Evolutionary conservation across 2,329 filamentous ascomycete genomes (phyloP).

Genomic region (Rhexocercosporidium sp.): DNA sequence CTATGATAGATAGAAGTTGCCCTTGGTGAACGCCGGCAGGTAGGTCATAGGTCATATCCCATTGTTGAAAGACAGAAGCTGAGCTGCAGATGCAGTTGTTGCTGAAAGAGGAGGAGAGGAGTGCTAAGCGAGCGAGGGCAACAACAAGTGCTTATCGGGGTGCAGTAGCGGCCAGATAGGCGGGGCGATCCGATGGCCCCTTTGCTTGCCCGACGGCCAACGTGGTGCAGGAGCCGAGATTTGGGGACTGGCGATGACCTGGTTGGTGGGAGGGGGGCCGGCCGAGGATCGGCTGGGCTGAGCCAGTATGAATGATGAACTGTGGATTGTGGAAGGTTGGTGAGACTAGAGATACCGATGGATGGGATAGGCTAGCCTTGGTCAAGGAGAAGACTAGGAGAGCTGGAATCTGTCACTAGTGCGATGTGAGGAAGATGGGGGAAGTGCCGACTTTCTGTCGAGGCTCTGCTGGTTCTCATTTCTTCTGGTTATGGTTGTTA

Average conservation of each 20-base stretch:
- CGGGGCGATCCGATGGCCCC: not conserved
- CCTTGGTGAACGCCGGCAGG: not conserved
- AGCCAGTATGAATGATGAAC: not conserved
- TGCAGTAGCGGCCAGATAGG: not conserved
- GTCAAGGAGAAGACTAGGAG: not conserved
- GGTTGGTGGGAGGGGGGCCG: not conserved
- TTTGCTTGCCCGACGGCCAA: constrained; percentile 18
- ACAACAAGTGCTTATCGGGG: not conserved
- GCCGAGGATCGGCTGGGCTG: not conserved
- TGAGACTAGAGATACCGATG: not conserved
- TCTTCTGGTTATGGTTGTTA: not conserved
- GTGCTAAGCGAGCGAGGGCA: not conserved
- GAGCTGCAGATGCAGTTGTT: not conserved
- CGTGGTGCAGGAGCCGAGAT: not conserved
- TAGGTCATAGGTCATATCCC: not conserved
- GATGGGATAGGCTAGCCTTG: not conserved
- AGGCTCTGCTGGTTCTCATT: constrained; percentile 10
- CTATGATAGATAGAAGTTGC: not conserved
- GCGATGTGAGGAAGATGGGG: not conserved
- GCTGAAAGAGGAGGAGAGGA: not conserved
- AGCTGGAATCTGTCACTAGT: not conserved
- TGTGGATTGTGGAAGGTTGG: not conserved
- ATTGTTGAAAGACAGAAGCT: not conserved
- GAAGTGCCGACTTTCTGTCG: not conserved
- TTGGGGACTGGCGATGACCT: not conserved